Evolutionary conservation across 441 rosid genomes (phyloP), one percentile per base, ranked within the genome.

Genomic region (Eruca vesicaria): DNA sequence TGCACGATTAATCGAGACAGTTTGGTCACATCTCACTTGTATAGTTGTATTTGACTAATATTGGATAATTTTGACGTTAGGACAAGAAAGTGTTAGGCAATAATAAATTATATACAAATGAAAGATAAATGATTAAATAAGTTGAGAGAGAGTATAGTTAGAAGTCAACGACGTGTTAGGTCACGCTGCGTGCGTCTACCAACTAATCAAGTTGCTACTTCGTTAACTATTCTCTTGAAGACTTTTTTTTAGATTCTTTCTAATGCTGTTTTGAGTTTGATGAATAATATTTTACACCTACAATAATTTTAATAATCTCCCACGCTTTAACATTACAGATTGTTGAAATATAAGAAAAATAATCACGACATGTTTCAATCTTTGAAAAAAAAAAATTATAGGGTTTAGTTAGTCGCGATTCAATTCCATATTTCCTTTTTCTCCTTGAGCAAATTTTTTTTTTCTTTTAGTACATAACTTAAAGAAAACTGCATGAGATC

Each of bases 101-200:
- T 35, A 33, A 16, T 33, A 9, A 48, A 16, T 19, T 19, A 43
- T 43, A 35, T 38, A 57, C 21, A 48, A 48, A 48, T 16, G 55
- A 16, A 21, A 48, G 55, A 19, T 16, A 32, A 52, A 32, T 20
- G 35, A 28, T 29, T 53, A 55, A 33, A 33, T 33, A 8, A 33
- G 43, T 38, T 28, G 38, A 35, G 56, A 50, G 58, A 52, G 62
- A 45, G 41, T 48, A 15, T 14, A 45, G 7, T 6, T 57, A 43
- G 29, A 7, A 68, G 73, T 75, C 63, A 68, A 68, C 63, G 69
- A 23, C 21, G 68, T 45, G 68, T 67, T 74, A 66, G 63, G 78
- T 74, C 53, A 36, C 38, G 21, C 28, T 62, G 63, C 63, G 9
- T 31, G 58, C 45, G 35, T 36, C 62, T 57, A 74, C 72, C 78